These are phyloP conservation scores for Fusarium aywerte DNA, from an alignment of 2,329 filamentous ascomycete species.

Conservation along the genomic window DNA sequence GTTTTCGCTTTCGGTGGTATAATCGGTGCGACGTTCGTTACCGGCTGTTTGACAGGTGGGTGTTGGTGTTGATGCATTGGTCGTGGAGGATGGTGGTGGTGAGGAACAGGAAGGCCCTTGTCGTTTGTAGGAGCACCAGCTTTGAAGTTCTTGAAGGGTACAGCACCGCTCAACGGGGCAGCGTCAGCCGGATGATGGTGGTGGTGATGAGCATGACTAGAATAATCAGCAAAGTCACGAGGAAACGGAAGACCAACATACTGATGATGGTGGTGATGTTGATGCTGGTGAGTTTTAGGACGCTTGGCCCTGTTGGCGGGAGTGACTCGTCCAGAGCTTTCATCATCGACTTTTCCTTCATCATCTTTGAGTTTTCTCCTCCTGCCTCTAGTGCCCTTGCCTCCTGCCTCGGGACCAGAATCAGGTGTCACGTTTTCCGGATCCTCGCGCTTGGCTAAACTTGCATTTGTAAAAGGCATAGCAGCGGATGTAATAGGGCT, in stretches of 20 bases:
- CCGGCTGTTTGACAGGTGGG: slow-evolving; percentile 42
- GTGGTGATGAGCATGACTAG: slow-evolving; percentile 67
- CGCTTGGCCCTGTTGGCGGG: slow-evolving; percentile 71
- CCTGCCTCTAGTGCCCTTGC: slow-evolving; percentile 63
- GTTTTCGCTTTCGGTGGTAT: slow-evolving; percentile 71
- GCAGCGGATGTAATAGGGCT: slow-evolving; percentile 60
- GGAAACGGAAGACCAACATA: slow-evolving; percentile 52
- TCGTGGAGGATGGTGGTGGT: slow-evolving; percentile 62
- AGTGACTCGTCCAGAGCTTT: slow-evolving; percentile 69
- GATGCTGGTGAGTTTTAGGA: slow-evolving; percentile 72
- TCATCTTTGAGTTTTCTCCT: slow-evolving; percentile 82
- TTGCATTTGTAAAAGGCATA: slow-evolving; percentile 60
- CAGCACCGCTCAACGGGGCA: slow-evolving; percentile 55
- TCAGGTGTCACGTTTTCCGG: slow-evolving; percentile 59
- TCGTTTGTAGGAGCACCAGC: slow-evolving; percentile 58
- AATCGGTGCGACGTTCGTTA: slow-evolving; percentile 37
- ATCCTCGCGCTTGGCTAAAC: slow-evolving; percentile 64
- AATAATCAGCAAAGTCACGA: slow-evolving; percentile 36
- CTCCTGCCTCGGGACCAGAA: slow-evolving; percentile 53
- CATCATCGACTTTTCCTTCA: slow-evolving; percentile 73
- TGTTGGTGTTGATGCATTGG: slow-evolving; percentile 43
- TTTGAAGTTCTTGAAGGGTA: slow-evolving; percentile 63
- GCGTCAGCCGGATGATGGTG: slow-evolving; percentile 62
- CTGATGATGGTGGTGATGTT: slow-evolving; percentile 77
- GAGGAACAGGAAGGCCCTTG: slow-evolving; percentile 53